Conservation (phyloP, 192 early-diverging fungal species). For the Neocallimastix lanati region DNA sequence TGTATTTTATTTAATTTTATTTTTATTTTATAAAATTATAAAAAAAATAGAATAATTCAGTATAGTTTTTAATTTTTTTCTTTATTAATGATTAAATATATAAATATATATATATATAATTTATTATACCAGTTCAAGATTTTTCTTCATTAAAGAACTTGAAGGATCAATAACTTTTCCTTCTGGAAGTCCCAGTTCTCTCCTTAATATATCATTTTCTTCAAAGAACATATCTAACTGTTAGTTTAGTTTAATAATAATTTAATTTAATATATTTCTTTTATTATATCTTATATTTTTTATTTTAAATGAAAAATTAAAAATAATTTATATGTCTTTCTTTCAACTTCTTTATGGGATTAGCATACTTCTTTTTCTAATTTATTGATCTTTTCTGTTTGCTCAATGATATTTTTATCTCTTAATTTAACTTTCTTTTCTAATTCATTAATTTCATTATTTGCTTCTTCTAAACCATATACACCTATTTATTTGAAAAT, state of each 20-base stretch:
- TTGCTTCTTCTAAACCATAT: conserved; percentile 25
- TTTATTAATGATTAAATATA: too few species aligned
- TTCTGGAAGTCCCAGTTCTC: conserved; percentile 7
- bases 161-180: conserved; percentile 20
- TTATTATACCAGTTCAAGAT: conserved; percentile 15
- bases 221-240: conserved; percentile 16
- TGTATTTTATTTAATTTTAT: neutral
- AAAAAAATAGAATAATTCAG: too few species aligned
- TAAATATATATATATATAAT: neutral
- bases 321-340: too few species aligned
- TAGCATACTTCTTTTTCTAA: conserved; percentile 13
- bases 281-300: too few species aligned
- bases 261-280: too few species aligned
- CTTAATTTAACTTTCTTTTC: conserved; percentile 11
- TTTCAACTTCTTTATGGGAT: too few species aligned
- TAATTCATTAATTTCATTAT: conserved; percentile 21
- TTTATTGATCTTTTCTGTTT: conserved; percentile 18
- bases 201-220: conserved; percentile 20
- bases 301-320: too few species aligned
- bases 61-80: too few species aligned
- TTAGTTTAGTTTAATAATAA: too few species aligned
- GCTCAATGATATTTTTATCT: conserved; percentile 17
- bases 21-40: neutral
- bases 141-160: conserved; percentile 12
- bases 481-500: too few species aligned